Percentiles rank a stretch among this genome's conserved stretches.
These are phyloP conservation scores for Kwoniella europaea DNA, from an alignment of 768 basidiomycete genomes.

Conservation along the genomic window DNA sequence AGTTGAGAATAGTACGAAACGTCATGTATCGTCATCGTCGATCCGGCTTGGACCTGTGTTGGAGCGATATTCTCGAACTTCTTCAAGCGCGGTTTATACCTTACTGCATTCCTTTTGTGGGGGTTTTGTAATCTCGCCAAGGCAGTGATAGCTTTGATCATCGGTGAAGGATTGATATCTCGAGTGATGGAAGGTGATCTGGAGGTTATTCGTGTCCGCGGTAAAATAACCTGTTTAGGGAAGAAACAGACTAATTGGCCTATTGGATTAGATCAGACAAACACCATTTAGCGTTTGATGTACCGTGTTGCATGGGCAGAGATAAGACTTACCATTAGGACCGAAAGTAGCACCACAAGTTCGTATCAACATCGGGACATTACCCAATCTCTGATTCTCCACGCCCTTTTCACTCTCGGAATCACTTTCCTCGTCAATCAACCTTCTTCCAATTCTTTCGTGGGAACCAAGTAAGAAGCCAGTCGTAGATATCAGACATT, in stretches of 20 bases:
- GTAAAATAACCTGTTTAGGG: constrained; percentile 56
- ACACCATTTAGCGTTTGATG: neutral
- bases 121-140: constrained; percentile 45
- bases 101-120: constrained; percentile 22
- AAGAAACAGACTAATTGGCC: constrained; percentile 89
- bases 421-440: constrained; percentile 48
- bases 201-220: constrained; percentile 38
- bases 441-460: constrained; percentile 59
- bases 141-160: constrained; percentile 52
- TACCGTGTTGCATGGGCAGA: neutral
- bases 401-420: constrained; percentile 53
- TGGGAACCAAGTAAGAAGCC: constrained; percentile 73
- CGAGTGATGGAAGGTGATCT: constrained; percentile 44
- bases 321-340: constrained; percentile 70
- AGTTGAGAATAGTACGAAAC: constrained; percentile 27
- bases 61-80: constrained; percentile 30
- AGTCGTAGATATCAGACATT: constrained; percentile 82
- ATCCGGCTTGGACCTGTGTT: constrained; percentile 42
- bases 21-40: constrained; percentile 46
- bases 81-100: constrained; percentile 19
- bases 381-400: constrained; percentile 30
- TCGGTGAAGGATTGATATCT: constrained; percentile 30
- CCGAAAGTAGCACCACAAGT: constrained; percentile 89
- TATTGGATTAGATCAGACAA: constrained; percentile 50
- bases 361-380: constrained; percentile 74